These are phyloP conservation scores for Cryptococcus hybrid DNA, from an alignment of 1,284 basidiomycete species.

Conservation along the genomic window DNA sequence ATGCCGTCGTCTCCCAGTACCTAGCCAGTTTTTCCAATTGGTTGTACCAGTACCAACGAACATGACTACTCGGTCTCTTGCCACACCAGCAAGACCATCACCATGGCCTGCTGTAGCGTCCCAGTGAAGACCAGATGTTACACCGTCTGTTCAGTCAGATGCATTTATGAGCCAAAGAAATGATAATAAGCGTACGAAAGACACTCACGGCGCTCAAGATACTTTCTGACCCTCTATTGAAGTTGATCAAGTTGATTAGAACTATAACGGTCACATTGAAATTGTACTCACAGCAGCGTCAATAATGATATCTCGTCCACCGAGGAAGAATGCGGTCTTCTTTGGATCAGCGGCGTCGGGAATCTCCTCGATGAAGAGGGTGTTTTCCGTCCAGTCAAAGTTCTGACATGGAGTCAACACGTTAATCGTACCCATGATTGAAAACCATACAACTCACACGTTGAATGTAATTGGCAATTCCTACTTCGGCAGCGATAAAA, in stretches of 20 bases:
- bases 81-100: conserved; percentile 62
- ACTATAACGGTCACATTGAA: no score
- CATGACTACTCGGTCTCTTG: conserved; percentile 61
- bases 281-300: conserved; percentile 53
- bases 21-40: conserved; percentile 34
- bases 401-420: conserved; percentile 15
- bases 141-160: conserved; percentile 57
- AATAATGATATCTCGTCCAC: conserved; percentile 75
- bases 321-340: conserved; percentile 64
- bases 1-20: conserved; percentile 27
- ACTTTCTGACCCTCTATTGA: conserved; percentile 64
- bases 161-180: conserved; percentile 3
- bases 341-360: conserved; percentile 62
- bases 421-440: background rate
- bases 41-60: conserved; percentile 58
- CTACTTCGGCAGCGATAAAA: conserved; percentile 80
- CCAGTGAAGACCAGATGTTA: conserved; percentile 66
- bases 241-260: no score
- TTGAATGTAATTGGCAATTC: conserved; percentile 78
- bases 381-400: conserved; percentile 74
- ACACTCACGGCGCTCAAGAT: conserved; percentile 57
- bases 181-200: no score
- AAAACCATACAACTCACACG: conserved; percentile 49
- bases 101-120: conserved; percentile 70
- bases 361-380: conserved; percentile 79